Evolutionary conservation across 441 rosid species (phyloP).

Genomic region (Syzygium syzygioides): DNA sequence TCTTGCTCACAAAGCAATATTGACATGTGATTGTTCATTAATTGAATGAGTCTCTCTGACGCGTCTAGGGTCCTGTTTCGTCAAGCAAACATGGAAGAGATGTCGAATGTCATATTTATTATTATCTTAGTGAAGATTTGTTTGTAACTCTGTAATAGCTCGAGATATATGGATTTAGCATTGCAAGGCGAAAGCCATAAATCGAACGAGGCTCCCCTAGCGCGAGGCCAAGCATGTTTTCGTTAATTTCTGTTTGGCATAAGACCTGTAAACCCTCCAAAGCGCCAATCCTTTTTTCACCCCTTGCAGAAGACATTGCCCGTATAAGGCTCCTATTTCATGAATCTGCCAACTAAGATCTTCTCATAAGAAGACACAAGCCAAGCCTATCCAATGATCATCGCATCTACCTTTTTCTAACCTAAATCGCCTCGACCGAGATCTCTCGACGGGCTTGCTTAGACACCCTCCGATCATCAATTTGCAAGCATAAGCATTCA

Average conservation of each 20-base stretch:
- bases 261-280: neutral
- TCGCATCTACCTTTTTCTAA: neutral
- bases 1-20: neutral
- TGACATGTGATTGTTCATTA: neutral
- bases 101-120: neutral
- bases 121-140: neutral
- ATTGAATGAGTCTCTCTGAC: neutral
- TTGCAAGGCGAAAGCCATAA: neutral
- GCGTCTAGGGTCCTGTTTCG: neutral
- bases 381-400: neutral
- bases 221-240: neutral
- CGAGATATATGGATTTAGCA: neutral
- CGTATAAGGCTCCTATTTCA: neutral
- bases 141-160: neutral
- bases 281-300: neutral
- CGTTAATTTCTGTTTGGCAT: neutral
- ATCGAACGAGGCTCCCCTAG: neutral
- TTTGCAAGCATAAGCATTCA: neutral
- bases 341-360: neutral
- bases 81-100: neutral
- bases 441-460: neutral
- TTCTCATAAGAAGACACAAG: neutral
- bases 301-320: neutral
- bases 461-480: neutral
- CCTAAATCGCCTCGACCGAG: neutral